Base-by-base conservation (phyloP, 2,329 filamentous ascomycete genomes). In the Fusarium staphyleae region DNA sequence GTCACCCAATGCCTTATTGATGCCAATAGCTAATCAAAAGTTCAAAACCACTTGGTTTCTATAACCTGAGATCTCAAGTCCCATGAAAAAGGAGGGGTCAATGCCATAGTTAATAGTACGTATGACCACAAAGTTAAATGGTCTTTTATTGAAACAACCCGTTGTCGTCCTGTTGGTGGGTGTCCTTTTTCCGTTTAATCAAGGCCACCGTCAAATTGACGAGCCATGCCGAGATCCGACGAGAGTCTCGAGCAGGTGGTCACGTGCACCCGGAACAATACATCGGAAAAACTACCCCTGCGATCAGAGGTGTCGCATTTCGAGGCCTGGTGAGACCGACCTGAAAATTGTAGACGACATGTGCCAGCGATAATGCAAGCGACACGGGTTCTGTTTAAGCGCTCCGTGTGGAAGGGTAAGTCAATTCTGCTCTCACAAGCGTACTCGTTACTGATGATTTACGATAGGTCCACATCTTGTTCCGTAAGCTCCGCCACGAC, bases 391-490 rank as follows among this genome's bases (percentile, higher is more conserved):
- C 81, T 90, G 14, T 72, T 89, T 30, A 87, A 86, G 77, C 87
- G 91, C 66, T 95, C 91, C 42, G 87, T 93, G 69, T 96, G 91
- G 91, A 96, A 96, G 82, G 91, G 91, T 92, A 75, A 63, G 75
- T 53, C 13, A 29, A 19, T 15, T 15, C 18, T 7, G 6, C 10
- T 40, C 12, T 33, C 9, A 8, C 30, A 19, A 14, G 15, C 2
- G 15, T 35, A 15, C n/a, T 5, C 46, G 40, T 56, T 24, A 44
- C 52, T 72, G 60, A 72, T 63, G 16, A 3, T 48, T 9, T 34
- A 13, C 30, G 34, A 7, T 56, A 82, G 80, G 80, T 43, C 80
- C 80, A 40, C 75, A 82, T 69, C 78, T 82, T 60, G 79, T 82
- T 44, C 79, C 80, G 80, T 82, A 78, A 77, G 78, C 45, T 22